phyloP scores from a whole-genome alignment of 139 green algal genomes.

The Trebouxia sp. region DNA sequence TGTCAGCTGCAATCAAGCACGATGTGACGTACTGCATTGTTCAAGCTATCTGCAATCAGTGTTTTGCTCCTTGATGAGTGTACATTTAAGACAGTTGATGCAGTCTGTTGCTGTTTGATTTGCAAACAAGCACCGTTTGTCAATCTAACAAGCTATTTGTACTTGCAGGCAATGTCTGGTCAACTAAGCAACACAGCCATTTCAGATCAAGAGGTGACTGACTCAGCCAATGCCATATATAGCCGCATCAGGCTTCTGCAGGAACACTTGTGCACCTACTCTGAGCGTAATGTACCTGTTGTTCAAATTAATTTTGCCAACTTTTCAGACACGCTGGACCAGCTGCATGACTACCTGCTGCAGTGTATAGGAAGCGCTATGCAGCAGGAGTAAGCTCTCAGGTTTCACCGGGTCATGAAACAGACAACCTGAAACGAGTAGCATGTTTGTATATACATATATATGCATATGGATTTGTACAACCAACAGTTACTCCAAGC shows the following conservation, averaged over 20 bases:
- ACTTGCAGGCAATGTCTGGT: neutral
- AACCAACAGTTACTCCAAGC: too few species aligned
- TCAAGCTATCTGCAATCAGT: too few species aligned
- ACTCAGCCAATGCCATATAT: slow-evolving; percentile 22
- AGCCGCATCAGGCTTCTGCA: slow-evolving; percentile 55
- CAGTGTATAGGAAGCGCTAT: slow-evolving; percentile 65
- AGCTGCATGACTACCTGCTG: slow-evolving; percentile 76
- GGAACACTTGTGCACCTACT: slow-evolving; percentile 61
- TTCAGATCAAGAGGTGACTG: slow-evolving; percentile 9
- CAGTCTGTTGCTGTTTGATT: neutral
- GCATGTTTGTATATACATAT: too few species aligned
- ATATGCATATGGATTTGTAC: too few species aligned
- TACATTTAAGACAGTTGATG: neutral
- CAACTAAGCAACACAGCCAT: neutral
- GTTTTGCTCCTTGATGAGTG: too few species aligned
- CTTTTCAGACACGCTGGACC: slow-evolving; percentile 60
- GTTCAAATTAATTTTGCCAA: slow-evolving; percentile 52
- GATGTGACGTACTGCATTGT: too few species aligned
- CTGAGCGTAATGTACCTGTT: slow-evolving; percentile 59
- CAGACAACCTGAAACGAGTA: too few species aligned
- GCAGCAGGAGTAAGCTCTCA: neutral
- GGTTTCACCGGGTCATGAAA: too few species aligned
- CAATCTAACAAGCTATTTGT: neutral
- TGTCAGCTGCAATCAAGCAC: neutral
- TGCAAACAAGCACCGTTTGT: neutral